Base-by-base conservation (phyloP, 192 early-diverging fungal species). In the Coemansia sp. region DNA sequence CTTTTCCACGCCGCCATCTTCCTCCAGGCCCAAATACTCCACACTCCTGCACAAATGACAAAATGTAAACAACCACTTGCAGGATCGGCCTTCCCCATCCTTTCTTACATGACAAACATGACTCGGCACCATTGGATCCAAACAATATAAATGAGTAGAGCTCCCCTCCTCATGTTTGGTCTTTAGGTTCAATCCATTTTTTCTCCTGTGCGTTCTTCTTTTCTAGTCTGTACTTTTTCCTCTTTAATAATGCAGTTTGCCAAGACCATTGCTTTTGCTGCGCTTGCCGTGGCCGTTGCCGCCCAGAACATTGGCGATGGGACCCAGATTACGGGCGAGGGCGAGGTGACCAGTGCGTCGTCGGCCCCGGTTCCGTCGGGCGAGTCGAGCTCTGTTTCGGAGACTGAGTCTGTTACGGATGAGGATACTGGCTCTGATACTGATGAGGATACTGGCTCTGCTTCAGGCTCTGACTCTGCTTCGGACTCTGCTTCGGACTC, bases 241-340 rank as follows among this genome's bases (percentile, higher is more conserved):
- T 8, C 17, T 27, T 39, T 37, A 22, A 76, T 54, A 76, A 79
- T 79, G 76, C 76, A 79, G 76, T 73, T 79, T 62, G 70, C 76
- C 63, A 73, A 73, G 67, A 48, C 71, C 41, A 37, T 79, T 48
- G 76, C 71, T 49, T 29, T 79, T 56, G 22, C 76, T 25, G 67
- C 76, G 51, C 10, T 79, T 50, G 76, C 67, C 22, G 65, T 57
- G 53, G 71, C 67, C 35, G 76, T 73, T 27, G 45, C 56, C 47
- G 76, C 76, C n/a, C 70, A 79, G 67, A 32, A 69, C 21, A 66
- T 64, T 21, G 70, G 64, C n/a, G 60, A 48, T 8, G 52, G 45
- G 17, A 35, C 51, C 21, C 17, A 47, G 15, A 70, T 47, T 67
- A 65, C 62, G 49, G 45, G 22, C 32, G 22, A 22, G 15, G 59